Conservation (phyloP, 306 rosid genomes). For the Biancaea sappan region DNA sequence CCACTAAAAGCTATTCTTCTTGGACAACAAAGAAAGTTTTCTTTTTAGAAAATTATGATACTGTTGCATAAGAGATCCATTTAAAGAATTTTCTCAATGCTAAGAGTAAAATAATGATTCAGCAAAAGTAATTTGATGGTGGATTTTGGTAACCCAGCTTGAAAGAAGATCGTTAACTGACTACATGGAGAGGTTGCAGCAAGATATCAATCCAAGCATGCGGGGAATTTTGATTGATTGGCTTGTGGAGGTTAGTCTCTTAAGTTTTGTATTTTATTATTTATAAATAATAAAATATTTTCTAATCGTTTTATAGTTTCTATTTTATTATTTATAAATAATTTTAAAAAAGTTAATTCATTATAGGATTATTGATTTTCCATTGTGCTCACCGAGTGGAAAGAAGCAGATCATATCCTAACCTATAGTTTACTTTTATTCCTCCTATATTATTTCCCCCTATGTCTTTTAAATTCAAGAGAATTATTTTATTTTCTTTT, state of each 20-base stretch:
- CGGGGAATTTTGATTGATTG: conserved; percentile 70
- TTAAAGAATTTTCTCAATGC: no score
- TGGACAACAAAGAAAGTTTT: background rate
- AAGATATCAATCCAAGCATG: conserved; percentile 64
- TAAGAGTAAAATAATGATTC: background rate
- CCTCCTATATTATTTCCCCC: background rate
- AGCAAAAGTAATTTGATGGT: conserved; percentile 2
- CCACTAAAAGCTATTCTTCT: background rate
- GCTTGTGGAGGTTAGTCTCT: conserved; percentile 70
- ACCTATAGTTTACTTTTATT: background rate
- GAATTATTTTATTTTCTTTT: background rate
- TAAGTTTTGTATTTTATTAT: no score
- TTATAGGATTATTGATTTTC: no score
- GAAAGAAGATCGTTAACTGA: conserved; percentile 56
- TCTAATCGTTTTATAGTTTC: no score
- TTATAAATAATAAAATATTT: no score
- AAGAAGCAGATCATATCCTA: background rate
- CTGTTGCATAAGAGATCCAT: conserved; percentile 10
- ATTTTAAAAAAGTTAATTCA: no score
- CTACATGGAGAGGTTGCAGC: conserved; percentile 68
- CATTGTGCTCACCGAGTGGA: background rate
- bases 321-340: no score
- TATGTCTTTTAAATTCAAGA: background rate
- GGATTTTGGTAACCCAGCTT: conserved; percentile 42
- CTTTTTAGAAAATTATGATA: background rate